These are phyloP conservation scores for Candida sanyaensis DNA, from an alignment of 1,139 yeast genomes.

Conservation along the genomic window DNA sequence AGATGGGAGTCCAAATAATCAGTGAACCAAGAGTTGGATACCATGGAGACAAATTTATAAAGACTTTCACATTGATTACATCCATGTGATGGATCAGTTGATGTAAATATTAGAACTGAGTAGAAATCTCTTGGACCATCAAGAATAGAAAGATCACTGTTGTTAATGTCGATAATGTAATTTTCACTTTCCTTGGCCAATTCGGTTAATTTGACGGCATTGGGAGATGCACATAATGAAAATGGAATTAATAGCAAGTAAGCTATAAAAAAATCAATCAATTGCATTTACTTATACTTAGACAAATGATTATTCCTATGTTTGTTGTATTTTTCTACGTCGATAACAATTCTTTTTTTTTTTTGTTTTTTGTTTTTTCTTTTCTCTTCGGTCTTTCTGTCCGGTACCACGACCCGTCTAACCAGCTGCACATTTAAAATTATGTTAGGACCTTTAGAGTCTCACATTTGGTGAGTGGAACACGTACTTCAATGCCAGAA, in stretches of 20 bases:
- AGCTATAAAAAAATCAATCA: not conserved
- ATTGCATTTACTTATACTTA: not conserved
- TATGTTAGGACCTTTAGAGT: no score
- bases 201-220: slow-evolving; percentile 5
- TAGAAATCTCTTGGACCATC: slow-evolving; percentile 40
- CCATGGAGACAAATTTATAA: slow-evolving; percentile 29
- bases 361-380: no score
- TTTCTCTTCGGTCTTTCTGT: no score
- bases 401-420: no score
- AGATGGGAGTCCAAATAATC: slow-evolving; percentile 41
- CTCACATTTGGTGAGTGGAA: no score
- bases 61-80: slow-evolving; percentile 31
- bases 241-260: slow-evolving; percentile 3
- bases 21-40: slow-evolving; percentile 43
- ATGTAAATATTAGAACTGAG: slow-evolving; percentile 37
- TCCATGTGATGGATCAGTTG: slow-evolving; percentile 34
- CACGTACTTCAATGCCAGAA: no score
- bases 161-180: slow-evolving; percentile 28
- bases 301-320: no score
- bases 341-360: no score
- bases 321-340: no score
- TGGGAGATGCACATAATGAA: slow-evolving; percentile 2
- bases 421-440: no score
- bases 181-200: slow-evolving; percentile 5
- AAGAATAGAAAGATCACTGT: slow-evolving; percentile 31